These are phyloP conservation scores for Lentinula sp. DNA, from an alignment of 768 basidiomycete species.

Conservation along the genomic window DNA sequence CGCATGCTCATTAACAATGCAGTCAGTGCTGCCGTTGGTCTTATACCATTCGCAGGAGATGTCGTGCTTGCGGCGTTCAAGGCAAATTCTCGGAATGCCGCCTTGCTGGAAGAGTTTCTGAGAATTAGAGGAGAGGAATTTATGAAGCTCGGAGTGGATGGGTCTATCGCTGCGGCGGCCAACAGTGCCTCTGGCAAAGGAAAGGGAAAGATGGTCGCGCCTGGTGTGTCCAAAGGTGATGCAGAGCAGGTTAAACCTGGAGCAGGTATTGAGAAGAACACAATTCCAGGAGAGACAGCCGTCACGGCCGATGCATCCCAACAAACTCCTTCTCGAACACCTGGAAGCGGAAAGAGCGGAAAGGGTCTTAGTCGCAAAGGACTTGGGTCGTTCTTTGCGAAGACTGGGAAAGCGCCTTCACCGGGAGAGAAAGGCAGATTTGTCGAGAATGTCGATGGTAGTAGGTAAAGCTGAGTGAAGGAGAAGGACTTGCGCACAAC, in stretches of 20 bases:
- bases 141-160: conserved; percentile 40
- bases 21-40: conserved; percentile 55
- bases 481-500: too few relatives aligned
- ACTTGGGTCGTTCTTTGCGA: conserved; percentile 14
- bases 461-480: background rate
- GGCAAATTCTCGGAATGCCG: conserved; percentile 86
- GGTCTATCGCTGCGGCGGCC: conserved; percentile 9
- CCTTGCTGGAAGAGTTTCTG: conserved; percentile 79
- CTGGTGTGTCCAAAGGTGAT: conserved; percentile 21
- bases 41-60: conserved; percentile 41
- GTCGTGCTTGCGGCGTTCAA: conserved; percentile 73
- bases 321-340: background rate
- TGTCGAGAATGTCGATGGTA: conserved; percentile 25
- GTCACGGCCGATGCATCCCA: background rate
- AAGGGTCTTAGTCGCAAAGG: conserved; percentile 12
- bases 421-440: conserved; percentile 28
- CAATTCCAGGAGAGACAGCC: background rate
- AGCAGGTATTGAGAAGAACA: conserved; percentile 21
- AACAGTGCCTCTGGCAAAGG: conserved; percentile 14
- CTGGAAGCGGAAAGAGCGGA: conserved; percentile 2
- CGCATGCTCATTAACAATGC: conserved; percentile 77
- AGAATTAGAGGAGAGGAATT: conserved; percentile 72
- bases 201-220: conserved; percentile 12
- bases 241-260: conserved; percentile 33
- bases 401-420: conserved; percentile 11